These are phyloP conservation scores for Phytopythium sindhum DNA, from an alignment of 352 stramenopile species.

Conservation along the genomic window DNA sequence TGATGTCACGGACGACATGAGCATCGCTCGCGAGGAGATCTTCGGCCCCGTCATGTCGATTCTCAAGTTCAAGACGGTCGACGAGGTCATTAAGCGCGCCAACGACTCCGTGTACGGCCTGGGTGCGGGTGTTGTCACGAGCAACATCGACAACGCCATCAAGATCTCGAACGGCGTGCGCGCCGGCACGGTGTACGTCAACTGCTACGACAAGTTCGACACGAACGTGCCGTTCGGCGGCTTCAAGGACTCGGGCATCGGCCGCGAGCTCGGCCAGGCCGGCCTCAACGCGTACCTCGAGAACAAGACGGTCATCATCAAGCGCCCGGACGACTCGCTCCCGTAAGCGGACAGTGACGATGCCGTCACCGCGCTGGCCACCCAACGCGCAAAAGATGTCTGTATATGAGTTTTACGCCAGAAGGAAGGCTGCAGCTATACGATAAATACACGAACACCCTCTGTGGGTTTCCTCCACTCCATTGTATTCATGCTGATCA, in stretches of 20 bases:
- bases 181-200: constrained; percentile 92
- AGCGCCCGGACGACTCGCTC: constrained; percentile 45
- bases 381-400: background rate
- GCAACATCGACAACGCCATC: constrained; percentile 81
- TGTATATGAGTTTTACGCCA: background rate
- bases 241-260: constrained; percentile 85
- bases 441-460: too few species aligned
- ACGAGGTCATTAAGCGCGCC: constrained; percentile 84
- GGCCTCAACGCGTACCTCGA: constrained; percentile 78
- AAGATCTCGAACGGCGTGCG: constrained; percentile 87
- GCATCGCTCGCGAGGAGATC: constrained; percentile 90
- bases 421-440: background rate
- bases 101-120: constrained; percentile 90
- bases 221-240: constrained; percentile 82
- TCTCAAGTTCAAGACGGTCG: constrained; percentile 86
- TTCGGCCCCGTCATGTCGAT: constrained; percentile 91
- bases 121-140: constrained; percentile 86
- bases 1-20: constrained; percentile 79
- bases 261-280: constrained; percentile 74
- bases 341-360: constrained; percentile 8
- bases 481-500: too few species aligned
- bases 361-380: background rate
- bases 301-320: constrained; percentile 75
- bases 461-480: too few species aligned
- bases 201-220: constrained; percentile 92